A percentile compares a stretch with the other conserved stretches of the same genome.
Conservation (phyloP, 2,329 filamentous ascomycete genomes). For the Neonectria magnoliae region DNA sequence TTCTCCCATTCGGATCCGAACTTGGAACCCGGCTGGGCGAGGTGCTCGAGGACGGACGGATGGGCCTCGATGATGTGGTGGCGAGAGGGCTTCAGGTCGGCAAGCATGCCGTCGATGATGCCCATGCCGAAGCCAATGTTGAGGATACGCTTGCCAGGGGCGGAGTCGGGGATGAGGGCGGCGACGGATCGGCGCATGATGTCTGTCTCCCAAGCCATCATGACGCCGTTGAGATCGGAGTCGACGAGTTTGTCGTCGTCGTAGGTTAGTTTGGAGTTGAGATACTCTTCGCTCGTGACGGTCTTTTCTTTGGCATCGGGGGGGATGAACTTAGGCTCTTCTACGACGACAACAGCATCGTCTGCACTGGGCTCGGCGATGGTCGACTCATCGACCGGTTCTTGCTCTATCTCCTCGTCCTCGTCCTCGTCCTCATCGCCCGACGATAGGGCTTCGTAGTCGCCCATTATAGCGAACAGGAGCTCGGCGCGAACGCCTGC, state of each 20-base stretch:
- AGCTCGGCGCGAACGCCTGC: conserved; percentile 92
- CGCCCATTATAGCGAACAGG: conserved; percentile 82
- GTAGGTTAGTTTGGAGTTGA: conserved; percentile 73
- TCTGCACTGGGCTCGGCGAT: conserved; percentile 47
- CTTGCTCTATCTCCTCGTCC: conserved; percentile 60
- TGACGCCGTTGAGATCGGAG: conserved; percentile 81
- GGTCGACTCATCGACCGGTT: conserved; percentile 53
- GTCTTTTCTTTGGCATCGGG: conserved; percentile 53
- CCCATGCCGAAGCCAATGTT: conserved; percentile 95
- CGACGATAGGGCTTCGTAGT: conserved; percentile 78
- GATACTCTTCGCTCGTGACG: conserved; percentile 74
- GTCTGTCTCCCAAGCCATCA: conserved; percentile 92
- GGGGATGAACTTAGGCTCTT: conserved; percentile 46
- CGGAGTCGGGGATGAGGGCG: conserved; percentile 62
- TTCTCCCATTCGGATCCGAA: conserved; percentile 68
- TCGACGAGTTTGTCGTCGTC: conserved; percentile 76
- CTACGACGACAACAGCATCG: conserved; percentile 43
- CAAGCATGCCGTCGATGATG: conserved; percentile 83
- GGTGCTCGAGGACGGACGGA: conserved; percentile 75
- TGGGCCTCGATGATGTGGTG: conserved; percentile 93
- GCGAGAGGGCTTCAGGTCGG: conserved; percentile 69
- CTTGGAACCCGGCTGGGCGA: conserved; percentile 59
- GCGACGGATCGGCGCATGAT: conserved; percentile 85
- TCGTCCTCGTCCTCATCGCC: conserved; percentile 60
- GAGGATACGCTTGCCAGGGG: conserved; percentile 72